phyloP scores from a whole-genome alignment of 139 green algal genomes.

The Pseudopediastrum boryanum region DNA sequence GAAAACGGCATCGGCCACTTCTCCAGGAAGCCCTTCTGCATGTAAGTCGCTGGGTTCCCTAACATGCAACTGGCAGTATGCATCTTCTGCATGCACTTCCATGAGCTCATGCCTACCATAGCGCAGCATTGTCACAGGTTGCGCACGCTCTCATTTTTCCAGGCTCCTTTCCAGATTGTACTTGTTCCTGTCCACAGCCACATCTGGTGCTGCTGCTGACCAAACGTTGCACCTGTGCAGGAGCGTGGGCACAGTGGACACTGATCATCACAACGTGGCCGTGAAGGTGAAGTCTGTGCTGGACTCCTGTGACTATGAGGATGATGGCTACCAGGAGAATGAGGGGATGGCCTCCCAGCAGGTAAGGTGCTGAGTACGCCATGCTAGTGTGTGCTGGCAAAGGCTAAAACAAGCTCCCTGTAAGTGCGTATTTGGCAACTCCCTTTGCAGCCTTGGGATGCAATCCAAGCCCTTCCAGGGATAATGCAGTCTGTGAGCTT shows the following conservation, averaged over 20 bases:
- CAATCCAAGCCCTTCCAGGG: too few species aligned
- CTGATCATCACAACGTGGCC: constrained; percentile 62
- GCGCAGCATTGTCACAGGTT: neutral
- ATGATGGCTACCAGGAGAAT: neutral
- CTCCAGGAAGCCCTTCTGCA: constrained; percentile 62
- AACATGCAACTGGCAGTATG: neutral
- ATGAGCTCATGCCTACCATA: neutral
- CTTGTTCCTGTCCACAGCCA: neutral
- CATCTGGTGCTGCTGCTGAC: constrained; percentile 6
- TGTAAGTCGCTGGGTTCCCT: constrained; percentile 48
- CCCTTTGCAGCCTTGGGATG: too few species aligned
- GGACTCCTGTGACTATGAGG: constrained; percentile 41
- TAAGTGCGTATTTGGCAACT: too few species aligned
- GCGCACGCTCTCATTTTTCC: neutral
- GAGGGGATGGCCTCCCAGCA: constrained; percentile 22
- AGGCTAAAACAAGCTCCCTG: too few species aligned
- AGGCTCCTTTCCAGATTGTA: neutral
- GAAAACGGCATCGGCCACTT: constrained; percentile 59
- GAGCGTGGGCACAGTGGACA: constrained; percentile 61
- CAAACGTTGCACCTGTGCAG: too few species aligned
- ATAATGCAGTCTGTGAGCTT: too few species aligned
- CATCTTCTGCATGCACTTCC: neutral
- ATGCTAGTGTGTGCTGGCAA: neutral
- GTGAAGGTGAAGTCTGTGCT: constrained; percentile 66
- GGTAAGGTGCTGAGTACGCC: neutral